Base-by-base conservation (phyloP, 225 moss, liverwort and hornwort genomes). In the Polytrichum commune region DNA sequence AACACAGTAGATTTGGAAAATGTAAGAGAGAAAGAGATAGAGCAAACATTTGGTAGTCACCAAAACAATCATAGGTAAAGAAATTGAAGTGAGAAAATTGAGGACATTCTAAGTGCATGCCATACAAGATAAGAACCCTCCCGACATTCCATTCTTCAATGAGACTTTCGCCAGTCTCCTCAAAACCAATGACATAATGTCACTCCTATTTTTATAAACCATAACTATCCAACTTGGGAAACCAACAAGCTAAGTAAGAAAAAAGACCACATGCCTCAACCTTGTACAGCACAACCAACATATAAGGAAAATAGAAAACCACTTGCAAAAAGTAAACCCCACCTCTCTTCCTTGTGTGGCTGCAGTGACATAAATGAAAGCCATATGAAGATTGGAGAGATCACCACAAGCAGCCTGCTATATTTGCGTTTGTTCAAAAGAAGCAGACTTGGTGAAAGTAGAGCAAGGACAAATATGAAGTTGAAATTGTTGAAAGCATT, bases 401-500 rank as follows among this genome's bases (percentile, higher is more conserved):
- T 71, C 32, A 83, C 76, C 62, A 91, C 77, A 71, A 91, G 58
- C 57, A 95, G 91, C 73, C 72, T 74, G 26, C 70, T 66, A 71
- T 87, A 77, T 69, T 86, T 91, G 22, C 66, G 81, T 54, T 73
- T 79, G 24, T 73, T 55, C 27, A 88, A 53, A 16, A 83, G 65
- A 27, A 87, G 81, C 67, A 95, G 74, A 75, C 83, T 76, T 54
- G 92, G 95, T 84, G 88, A 91, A 23, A 95, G 68, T 26, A 98
- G 83, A 27, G 98, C 95, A 77, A 95, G 65, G 56, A 82, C 56
- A 67, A 98, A 79, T 18, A 85, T 74, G 60, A 98, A 83, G 68
- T 98, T 98, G 75, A 98, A 98, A 72, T 93, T 98, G 79, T 98
- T 98, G 69, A 93, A 89, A 54, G 86, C 92, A 72, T 98, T 98